Conservation (phyloP, 768 basidiomycete species). For the Dioszegia crocea region DNA sequence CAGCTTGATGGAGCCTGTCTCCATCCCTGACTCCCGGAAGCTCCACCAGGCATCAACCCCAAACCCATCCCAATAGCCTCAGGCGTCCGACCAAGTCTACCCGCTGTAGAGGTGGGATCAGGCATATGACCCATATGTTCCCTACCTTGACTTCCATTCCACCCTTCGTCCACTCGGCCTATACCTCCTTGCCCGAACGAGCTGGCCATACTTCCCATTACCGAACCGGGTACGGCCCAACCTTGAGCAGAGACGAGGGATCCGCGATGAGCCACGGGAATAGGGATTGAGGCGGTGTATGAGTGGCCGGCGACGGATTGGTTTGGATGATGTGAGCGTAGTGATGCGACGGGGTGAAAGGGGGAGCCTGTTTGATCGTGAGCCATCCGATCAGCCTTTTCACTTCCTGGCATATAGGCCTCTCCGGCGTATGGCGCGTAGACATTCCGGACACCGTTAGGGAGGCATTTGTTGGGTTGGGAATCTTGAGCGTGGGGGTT, state of each 20-base stretch:
- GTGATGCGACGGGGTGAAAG: neutral
- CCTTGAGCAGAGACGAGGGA: neutral
- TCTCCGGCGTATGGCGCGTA: slow-evolving; percentile 32
- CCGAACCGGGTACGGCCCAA: neutral
- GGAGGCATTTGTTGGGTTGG: slow-evolving; percentile 8
- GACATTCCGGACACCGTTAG: slow-evolving; percentile 32
- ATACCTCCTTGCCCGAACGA: neutral
- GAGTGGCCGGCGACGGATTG: too few species aligned
- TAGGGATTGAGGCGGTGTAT: neutral
- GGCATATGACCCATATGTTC: slow-evolving; percentile 25
- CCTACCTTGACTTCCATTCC: slow-evolving; percentile 29
- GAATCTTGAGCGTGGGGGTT: slow-evolving; percentile 1
- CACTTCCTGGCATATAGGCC: slow-evolving; percentile 20
- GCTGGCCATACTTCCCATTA: neutral
- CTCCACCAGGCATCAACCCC: neutral
- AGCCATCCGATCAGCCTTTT: slow-evolving; percentile 8
- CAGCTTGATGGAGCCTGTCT: slow-evolving; percentile 14
- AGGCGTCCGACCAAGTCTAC: slow-evolving; percentile 8
- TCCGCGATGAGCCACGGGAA: neutral
- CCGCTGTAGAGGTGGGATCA: slow-evolving; percentile 27
- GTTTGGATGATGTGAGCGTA: neutral
- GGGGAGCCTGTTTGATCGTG: neutral
- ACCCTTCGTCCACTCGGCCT: slow-evolving; percentile 29
- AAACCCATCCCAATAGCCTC: neutral
- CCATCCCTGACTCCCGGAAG: slow-evolving; percentile 2